A percentile compares a stretch with the other conserved stretches of the same genome.
Conservation (phyloP, 768 basidiomycete species). For the Nidula microcarpa region DNA sequence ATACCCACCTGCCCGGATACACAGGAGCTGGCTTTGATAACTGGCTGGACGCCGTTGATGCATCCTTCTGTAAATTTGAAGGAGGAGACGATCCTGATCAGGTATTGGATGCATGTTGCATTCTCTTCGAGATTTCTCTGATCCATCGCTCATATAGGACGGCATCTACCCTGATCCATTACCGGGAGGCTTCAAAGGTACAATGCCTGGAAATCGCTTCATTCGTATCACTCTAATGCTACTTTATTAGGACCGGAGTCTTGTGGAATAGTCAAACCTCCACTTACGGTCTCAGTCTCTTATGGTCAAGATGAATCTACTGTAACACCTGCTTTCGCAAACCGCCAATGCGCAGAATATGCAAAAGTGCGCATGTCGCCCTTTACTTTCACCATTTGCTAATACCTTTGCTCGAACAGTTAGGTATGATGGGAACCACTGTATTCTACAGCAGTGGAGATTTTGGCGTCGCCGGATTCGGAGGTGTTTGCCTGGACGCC, state of each 20-base stretch:
- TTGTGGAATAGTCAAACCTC: slow-evolving; percentile 31
- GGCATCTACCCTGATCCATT: slow-evolving; percentile 21
- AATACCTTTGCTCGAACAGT: neutral
- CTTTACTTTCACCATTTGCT: no score
- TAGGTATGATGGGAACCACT: slow-evolving; percentile 45
- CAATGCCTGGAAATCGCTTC: no score
- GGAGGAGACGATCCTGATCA: slow-evolving; percentile 38
- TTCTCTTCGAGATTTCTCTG: neutral
- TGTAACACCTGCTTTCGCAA: slow-evolving; percentile 24
- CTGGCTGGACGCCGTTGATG: slow-evolving; percentile 43
- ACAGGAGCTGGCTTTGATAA: slow-evolving; percentile 44
- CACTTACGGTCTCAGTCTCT: slow-evolving; percentile 31
- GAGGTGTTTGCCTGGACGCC: slow-evolving; percentile 34
- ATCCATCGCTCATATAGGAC: slow-evolving; percentile 12
- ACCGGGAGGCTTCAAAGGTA: slow-evolving; percentile 30
- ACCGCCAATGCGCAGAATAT: slow-evolving; percentile 32
- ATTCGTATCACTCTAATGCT: no score
- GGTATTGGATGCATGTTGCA: slow-evolving; percentile 5
- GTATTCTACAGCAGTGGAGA: slow-evolving; percentile 61
- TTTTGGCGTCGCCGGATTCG: slow-evolving; percentile 42
- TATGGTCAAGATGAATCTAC: slow-evolving; percentile 30
- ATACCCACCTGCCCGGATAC: neutral
- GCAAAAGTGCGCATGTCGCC: slow-evolving; percentile 13
- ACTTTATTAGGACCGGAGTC: slow-evolving; percentile 22
- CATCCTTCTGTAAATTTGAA: slow-evolving; percentile 38